A percentile compares a stretch with the other conserved stretches of the same genome.
Conservation (phyloP, 441 rosid genomes). For the Daphne laureola region DNA sequence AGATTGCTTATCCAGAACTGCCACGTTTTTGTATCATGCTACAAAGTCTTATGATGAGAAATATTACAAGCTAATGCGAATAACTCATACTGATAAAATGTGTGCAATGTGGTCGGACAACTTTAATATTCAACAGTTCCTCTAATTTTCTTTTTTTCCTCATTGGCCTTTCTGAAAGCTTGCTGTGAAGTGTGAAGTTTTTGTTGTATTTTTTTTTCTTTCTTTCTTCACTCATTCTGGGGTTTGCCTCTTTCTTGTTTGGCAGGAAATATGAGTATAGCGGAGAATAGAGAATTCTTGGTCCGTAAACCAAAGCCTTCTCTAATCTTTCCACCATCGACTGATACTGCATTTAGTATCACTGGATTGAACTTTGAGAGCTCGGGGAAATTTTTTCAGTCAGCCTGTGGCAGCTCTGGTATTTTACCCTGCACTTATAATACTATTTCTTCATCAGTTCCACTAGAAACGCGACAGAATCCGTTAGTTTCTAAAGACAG, state of each 20-base stretch:
- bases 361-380: conserved; percentile 14
- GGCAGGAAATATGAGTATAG: conserved; percentile 6
- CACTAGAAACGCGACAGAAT: conserved; percentile 10
- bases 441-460: conserved; percentile 7
- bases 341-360: conserved; percentile 4
- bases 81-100: too few relatives aligned
- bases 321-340: conserved; percentile 8
- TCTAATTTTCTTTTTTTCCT: not conserved
- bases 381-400: conserved; percentile 9
- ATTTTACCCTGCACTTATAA: not conserved
- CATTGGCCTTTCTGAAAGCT: not conserved
- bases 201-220: not conserved
- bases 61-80: too few relatives aligned
- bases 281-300: not conserved
- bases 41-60: too few relatives aligned
- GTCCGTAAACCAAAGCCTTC: conserved; percentile 10
- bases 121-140: too few relatives aligned
- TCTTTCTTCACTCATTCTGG: not conserved
- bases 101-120: too few relatives aligned
- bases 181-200: not conserved
- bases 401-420: conserved; percentile 9
- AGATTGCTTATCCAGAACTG: too few relatives aligned
- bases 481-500: conserved; percentile 13
- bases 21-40: too few relatives aligned
- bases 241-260: conserved; percentile 4